These are phyloP conservation scores for Nakazawaea wyomingensis DNA, from an alignment of 805 yeast species.

Conservation along the genomic window DNA sequence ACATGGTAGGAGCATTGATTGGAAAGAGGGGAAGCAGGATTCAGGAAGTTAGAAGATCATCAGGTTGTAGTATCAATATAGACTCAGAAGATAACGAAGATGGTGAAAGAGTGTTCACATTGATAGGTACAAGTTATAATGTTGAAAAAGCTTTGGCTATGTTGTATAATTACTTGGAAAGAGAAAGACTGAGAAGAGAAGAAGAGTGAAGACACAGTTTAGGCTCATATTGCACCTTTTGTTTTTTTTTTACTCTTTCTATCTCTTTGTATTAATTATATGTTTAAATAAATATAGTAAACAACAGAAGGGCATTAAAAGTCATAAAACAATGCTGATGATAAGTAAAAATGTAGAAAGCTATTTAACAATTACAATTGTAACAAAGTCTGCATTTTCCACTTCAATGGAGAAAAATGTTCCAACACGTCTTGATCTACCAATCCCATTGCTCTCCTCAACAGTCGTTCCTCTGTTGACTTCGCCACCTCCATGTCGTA, in stretches of 20 bases:
- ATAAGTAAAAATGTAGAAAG: not conserved
- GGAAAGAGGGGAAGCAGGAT: slow-evolving; percentile 84
- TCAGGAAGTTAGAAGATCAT: slow-evolving; percentile 73
- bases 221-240: not conserved
- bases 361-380: slow-evolving; percentile 6
- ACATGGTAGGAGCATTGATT: slow-evolving; percentile 83
- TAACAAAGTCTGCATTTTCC: slow-evolving; percentile 17
- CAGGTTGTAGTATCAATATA: slow-evolving; percentile 76
- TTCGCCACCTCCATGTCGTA: slow-evolving; percentile 17
- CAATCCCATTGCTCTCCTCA: slow-evolving; percentile 3
- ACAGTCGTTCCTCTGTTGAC: slow-evolving; percentile 5
- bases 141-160: slow-evolving; percentile 53
- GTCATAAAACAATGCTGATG: not conserved
- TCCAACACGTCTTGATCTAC: not conserved
- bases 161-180: slow-evolving; percentile 52
- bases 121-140: slow-evolving; percentile 53
- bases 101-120: slow-evolving; percentile 64
- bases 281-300: not conserved
- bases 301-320: not conserved
- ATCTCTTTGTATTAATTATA: not conserved
- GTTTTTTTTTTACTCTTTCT: not conserved
- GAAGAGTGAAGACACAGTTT: not conserved
- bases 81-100: slow-evolving; percentile 62
- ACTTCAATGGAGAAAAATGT: slow-evolving; percentile 14
- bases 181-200: slow-evolving; percentile 41